A percentile compares a stretch with the other conserved stretches of the same genome.
phyloP scores from a whole-genome alignment of 2,329 filamentous ascomycete genomes.

The Paracoccidioides brasiliensis region DNA sequence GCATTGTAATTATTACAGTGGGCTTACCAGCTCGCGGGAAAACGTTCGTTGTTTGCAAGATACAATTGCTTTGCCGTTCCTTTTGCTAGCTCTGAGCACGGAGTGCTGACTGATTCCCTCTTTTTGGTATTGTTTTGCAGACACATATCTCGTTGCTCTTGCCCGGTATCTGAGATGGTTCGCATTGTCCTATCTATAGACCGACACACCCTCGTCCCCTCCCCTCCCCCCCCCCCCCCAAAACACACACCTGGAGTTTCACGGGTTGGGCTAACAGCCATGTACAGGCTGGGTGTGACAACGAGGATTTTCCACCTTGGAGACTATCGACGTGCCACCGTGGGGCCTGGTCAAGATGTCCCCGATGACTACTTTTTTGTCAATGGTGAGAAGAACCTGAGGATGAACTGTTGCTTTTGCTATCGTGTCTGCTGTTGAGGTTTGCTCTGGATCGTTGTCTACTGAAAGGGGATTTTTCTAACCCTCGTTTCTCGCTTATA shows the following conservation, averaged over 20 bases:
- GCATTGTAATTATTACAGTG: conserved; percentile 95
- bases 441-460: no score
- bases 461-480: not conserved
- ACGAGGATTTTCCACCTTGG: conserved; percentile 95
- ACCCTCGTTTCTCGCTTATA: conserved; percentile 17
- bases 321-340: conserved; percentile 85
- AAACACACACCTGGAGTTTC: not conserved
- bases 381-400: conserved; percentile 43
- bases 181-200: conserved; percentile 14
- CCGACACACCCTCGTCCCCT: no score
- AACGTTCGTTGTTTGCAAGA: conserved; percentile 46
- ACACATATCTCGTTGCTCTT: conserved; percentile 88
- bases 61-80: not conserved
- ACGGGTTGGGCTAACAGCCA: conserved; percentile 12
- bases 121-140: conserved; percentile 28
- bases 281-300: conserved; percentile 75
- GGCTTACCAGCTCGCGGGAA: conserved; percentile 90
- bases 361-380: conserved; percentile 98
- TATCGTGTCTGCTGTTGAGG: no score
- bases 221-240: no score
- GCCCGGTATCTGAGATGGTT: conserved; percentile 86
- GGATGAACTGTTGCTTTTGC: not conserved
- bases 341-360: conserved; percentile 69
- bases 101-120: conserved; percentile 2
- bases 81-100: not conserved